Evolutionary conservation across 1,139 yeast genomes (phyloP), one percentile per base, ranked within the genome.

Genomic region (Diutina ranongensis): DNA sequence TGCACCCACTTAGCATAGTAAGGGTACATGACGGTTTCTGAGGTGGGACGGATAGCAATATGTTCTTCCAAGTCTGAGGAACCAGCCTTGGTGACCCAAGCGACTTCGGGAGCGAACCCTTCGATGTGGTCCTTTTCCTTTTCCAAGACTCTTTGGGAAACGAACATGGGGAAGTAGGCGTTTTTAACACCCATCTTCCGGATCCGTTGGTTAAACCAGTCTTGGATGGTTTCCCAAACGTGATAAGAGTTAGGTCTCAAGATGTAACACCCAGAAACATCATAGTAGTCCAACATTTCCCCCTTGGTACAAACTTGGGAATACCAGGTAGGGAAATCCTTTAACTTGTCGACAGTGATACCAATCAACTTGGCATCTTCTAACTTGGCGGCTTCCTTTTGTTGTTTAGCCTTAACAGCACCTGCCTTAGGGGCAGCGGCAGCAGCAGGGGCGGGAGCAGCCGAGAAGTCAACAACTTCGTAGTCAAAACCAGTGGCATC

Each of bases 61-160:
- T 95, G 98, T 70, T 94, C 98, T 48, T 94, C 98, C 56, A 94
- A 76, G 46, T 92, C 97, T 28, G 95, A 84, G 45, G 70, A 66
- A 58, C 99, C 99, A 45, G 99, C 99, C 59, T 74, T 79, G 50
- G 99, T 94, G 54, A 94, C 98, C 99, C 99, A 94, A 21, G 99
- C 99, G 48, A 94, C 99, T 68, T 94, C 99, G 28, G 99, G 98
- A 45, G 99, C 98, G 64, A 94, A 94, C 35, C 99, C 99, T 67
- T 94, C 98, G 58, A 94, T 82, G 63, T 94, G 99, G 63, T 94
- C 99, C 70, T 94, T 94, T 72, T 94, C 99, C 70, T 83, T 87
- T 67, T 92, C 97, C 58, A 94, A 74, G 32, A 92, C 98, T 56
- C 80, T 77, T 46, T 87, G 74, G 10, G 97, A 88, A 45, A 94